These are phyloP conservation scores for Pseudisothecium myosuroides DNA, from an alignment of 225 moss, liverwort and hornwort genomes.

Conservation along the genomic window DNA sequence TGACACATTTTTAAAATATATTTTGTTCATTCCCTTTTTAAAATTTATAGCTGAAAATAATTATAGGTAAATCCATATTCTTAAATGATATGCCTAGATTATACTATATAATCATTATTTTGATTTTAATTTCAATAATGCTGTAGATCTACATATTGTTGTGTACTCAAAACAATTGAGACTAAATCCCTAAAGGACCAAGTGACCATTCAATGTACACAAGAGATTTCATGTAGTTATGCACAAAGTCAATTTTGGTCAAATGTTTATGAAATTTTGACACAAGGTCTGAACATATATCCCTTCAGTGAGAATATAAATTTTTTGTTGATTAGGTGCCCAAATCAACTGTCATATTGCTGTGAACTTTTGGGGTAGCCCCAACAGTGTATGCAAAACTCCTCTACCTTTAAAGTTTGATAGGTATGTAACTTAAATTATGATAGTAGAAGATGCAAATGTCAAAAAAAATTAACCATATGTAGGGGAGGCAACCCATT, in stretches of 20 bases:
- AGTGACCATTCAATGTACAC: neutral
- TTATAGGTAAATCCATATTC: rapidly evolving
- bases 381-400: rapidly evolving
- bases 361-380: rapidly evolving
- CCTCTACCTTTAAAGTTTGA: neutral
- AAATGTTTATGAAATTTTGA: neutral
- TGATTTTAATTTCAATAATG: neutral
- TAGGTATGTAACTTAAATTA: neutral
- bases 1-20: neutral
- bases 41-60: no score
- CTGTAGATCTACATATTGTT: neutral
- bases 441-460: neutral
- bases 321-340: rapidly evolving
- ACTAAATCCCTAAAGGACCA: rapidly evolving
- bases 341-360: neutral
- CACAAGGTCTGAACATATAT: neutral
- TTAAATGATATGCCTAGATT: neutral
- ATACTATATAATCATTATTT: neutral
- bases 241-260: rapidly evolving
- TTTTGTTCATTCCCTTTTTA: neutral
- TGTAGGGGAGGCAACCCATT: no score
- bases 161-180: neutral
- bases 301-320: neutral
- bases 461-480: neutral
- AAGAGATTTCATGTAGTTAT: rapidly evolving